Conservation (phyloP, 768 basidiomycete species). For the Boletus reticulatus region DNA sequence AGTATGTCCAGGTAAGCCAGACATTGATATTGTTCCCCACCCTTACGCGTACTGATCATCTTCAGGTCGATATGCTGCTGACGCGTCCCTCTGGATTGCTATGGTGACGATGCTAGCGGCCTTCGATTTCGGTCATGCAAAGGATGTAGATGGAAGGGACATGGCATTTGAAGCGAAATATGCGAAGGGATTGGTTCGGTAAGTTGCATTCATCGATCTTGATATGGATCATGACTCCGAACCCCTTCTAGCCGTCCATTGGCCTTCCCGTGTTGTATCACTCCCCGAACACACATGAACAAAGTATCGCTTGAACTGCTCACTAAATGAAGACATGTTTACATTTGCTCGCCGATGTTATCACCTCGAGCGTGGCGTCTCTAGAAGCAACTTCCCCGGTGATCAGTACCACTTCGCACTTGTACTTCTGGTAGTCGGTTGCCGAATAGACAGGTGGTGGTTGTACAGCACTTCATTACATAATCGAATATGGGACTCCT, state of each 20-base stretch:
- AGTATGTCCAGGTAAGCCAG: background rate
- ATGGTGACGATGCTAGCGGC: background rate
- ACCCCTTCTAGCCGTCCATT: background rate
- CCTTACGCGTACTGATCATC: background rate
- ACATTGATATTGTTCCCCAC: background rate
- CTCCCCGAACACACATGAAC: background rate
- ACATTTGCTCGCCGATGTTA: no score
- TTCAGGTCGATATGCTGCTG: background rate
- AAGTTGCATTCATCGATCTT: no score
- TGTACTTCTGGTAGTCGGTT: no score
- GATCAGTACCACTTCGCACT: no score
- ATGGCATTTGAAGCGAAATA: background rate
- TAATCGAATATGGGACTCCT: no score
- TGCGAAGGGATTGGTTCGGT: no score
- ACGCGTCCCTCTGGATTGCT: background rate
- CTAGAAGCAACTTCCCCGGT: no score
- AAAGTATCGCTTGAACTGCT: background rate
- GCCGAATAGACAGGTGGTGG: no score
- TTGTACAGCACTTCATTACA: no score
- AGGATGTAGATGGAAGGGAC: background rate
- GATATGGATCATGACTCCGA: no score
- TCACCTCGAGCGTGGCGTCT: no score
- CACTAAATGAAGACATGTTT: no score
- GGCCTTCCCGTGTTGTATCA: background rate
- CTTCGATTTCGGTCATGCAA: background rate